Base-by-base conservation (phyloP, 495 filamentous ascomycete species). In the Tuber indicum region DNA sequence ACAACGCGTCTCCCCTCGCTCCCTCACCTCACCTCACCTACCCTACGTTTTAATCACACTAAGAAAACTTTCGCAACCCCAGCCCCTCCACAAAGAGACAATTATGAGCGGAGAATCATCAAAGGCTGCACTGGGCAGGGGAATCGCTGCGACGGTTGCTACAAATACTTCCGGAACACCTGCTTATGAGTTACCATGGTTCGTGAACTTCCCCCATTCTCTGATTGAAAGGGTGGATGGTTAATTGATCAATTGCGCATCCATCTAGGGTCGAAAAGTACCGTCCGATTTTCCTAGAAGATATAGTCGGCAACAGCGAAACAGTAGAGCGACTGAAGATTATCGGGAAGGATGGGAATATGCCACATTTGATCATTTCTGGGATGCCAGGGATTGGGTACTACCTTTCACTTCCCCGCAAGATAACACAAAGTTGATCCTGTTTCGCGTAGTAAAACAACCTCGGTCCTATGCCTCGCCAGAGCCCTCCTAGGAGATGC, bases 331-430 rank as follows among this genome's bases (percentile, higher is more conserved):
- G 96, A 32, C 87, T 99, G 80, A 98, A 99, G 85, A 98, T 99
- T 81, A 99, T 99, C 80, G 94, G 96, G 26, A 96, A 94, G 85
- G 96, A 99, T 87, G 96, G 96, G 81, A 99, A 99, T 86, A 97
- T 99, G 93, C 96, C 96, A 9, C 96, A 99, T 85, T 87, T 99
- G 84, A 99, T 99, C 85, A 99, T 99, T 82, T 97, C 94, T 14
- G 96, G 96, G 77, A 98, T 97, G 96, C 96, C 96, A 12, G 96
- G 96, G 83, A 99, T 98, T 84, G 96, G 96, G 86, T 83, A 66
- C 73, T 75, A 36, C 73, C 70, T n/a, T 41, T 19, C 73, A n/a
- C 74, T 26, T 45, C 69, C 6, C 17, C 47, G 36, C 19, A 42
- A 10, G 21, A 74, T 62, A 79, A 45, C 72, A 26, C 12, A n/a